Percentiles rank a stretch among this genome's conserved stretches.
phyloP scores from a whole-genome alignment of 306 rosid genomes.

The Cicer yamashitae region DNA sequence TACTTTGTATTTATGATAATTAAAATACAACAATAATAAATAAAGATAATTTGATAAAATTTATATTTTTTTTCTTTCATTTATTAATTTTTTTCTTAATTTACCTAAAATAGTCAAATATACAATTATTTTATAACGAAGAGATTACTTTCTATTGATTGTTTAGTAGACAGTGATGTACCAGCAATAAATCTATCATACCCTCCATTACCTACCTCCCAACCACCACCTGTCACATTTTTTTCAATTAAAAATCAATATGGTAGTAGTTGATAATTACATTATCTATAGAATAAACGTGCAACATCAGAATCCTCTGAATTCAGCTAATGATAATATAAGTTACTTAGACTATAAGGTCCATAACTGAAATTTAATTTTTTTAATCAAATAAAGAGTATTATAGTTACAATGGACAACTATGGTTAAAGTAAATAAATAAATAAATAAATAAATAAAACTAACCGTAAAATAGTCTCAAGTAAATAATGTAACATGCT shows the following conservation, averaged over 20 bases:
- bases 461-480: background rate
- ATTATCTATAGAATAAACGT: slow-evolving; percentile 23
- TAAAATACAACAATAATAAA: too few relatives aligned
- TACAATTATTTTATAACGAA: too few relatives aligned
- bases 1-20: too few relatives aligned
- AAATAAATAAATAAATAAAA: background rate
- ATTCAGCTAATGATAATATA: slow-evolving; percentile 15
- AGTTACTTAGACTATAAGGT: slow-evolving; percentile 20
- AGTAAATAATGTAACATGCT: slow-evolving; percentile 13
- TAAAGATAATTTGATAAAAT: too few relatives aligned
- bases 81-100: too few relatives aligned
- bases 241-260: slow-evolving; percentile 39
- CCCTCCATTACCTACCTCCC: slow-evolving; percentile 43
- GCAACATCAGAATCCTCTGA: slow-evolving; percentile 16
- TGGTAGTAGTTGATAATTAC: slow-evolving; percentile 17
- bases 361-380: slow-evolving; percentile 32
- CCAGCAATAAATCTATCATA: slow-evolving; percentile 42
- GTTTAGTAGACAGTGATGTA: slow-evolving; percentile 44
- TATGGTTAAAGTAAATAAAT: slow-evolving; percentile 12
- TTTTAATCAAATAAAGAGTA: slow-evolving; percentile 35
- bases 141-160: background rate
- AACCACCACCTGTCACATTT: slow-evolving; percentile 46
- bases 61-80: too few relatives aligned
- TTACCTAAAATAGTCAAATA: too few relatives aligned
- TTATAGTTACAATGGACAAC: background rate